Conservation (phyloP, 805 yeast genomes). For the Starmerella potacharoeniae region DNA sequence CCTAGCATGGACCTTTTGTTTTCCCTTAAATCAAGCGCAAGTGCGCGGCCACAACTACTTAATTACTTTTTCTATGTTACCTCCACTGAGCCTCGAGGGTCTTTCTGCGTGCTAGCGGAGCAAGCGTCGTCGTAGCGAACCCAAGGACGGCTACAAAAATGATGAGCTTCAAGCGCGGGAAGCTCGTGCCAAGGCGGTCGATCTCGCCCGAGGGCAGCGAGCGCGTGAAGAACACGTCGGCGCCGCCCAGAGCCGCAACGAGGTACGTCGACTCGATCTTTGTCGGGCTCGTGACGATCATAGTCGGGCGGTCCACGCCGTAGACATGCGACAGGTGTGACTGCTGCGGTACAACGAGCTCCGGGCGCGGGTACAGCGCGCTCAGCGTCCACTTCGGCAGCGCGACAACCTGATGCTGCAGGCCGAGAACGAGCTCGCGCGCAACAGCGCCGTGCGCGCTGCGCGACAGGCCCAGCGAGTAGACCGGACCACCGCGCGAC, state of each 20-base stretch:
- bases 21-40: too few species aligned
- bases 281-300: constrained; percentile 44
- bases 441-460: constrained; percentile 59
- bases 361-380: constrained; percentile 55
- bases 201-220: constrained; percentile 74
- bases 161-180: constrained; percentile 54
- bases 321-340: constrained; percentile 47
- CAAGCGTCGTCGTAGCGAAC: constrained; percentile 8
- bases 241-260: constrained; percentile 51
- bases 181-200: constrained; percentile 57
- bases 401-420: constrained; percentile 48
- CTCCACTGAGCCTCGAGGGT: constrained; percentile 13
- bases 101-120: constrained; percentile 16
- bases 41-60: neutral
- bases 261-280: constrained; percentile 66
- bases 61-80: constrained; percentile 1
- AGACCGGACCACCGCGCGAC: constrained; percentile 34
- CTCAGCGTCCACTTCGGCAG: constrained; percentile 62
- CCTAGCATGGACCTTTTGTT: neutral
- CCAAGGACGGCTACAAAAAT: constrained; percentile 45
- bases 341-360: constrained; percentile 44
- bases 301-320: constrained; percentile 29
- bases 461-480: constrained; percentile 40
- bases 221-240: constrained; percentile 67
- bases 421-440: constrained; percentile 49